Base-by-base conservation (phyloP, 2,329 filamentous ascomycete species). In the Ophiocordyceps camponoti-rufipedis region DNA sequence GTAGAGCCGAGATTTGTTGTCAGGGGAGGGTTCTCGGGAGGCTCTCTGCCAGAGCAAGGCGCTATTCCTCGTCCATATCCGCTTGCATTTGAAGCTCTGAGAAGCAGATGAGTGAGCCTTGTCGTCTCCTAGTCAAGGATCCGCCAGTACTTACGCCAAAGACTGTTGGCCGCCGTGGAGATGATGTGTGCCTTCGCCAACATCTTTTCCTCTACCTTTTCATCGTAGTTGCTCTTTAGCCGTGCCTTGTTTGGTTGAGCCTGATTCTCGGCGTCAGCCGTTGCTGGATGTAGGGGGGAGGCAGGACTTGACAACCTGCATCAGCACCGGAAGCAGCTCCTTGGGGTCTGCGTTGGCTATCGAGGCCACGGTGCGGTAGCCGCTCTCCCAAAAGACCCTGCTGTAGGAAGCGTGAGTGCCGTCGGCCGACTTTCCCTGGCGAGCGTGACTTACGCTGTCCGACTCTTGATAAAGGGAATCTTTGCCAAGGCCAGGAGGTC, bases 391-490 rank as follows among this genome's bases (percentile, higher is more conserved):
- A 49, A 88, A 81, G 6, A 85, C 67, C 13, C 74, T 57, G 4
- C 62, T 65, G 23, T 28, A 10, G 11, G 43, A 14, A 42, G 32
- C 2, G 50, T 43, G 48, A 50, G 46, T 16, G 9, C 43, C 29
- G n/a, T 39, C 35, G n/a, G 18, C 14, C 14, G 10, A 13, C 16
- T 5, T 11, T 4, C 28, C 12, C 41, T n/a, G n/a, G 16, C 18
- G n/a, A 33, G 39, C 11, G 11, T 5, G 35, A 56, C 67, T 45
- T 68, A 71, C 56, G 83, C 83, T 13, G 82, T 87, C 46, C 80
- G 75, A 54, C 81, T 85, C 59, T 88, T 87, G 52, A 88, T 72
- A 54, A 80, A 86, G 0, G 80, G 77, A 39, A 87, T 76, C 57
- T 80, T 76, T 2, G 82, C 74, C 55, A 87, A 68, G 4, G 78